These are phyloP conservation scores for Musa balbisiana DNA, from an alignment of 202 grass and related monocot species.

Conservation along the genomic window DNA sequence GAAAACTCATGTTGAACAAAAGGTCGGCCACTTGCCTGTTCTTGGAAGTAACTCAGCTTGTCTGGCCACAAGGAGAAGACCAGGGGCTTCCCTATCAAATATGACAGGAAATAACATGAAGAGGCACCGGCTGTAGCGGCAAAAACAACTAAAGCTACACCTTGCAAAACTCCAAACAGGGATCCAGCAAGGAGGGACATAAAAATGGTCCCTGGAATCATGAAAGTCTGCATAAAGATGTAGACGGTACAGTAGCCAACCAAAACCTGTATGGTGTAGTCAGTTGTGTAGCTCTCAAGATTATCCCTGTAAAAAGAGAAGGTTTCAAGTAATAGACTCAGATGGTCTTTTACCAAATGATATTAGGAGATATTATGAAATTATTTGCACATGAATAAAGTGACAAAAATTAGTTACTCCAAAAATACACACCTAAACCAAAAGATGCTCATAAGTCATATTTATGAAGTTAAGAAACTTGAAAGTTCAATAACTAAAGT, in stretches of 20 bases:
- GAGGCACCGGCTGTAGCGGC: slow-evolving; percentile 88
- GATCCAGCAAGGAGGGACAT: slow-evolving; percentile 87
- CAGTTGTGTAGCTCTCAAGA: slow-evolving; percentile 88
- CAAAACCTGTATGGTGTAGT: slow-evolving; percentile 89
- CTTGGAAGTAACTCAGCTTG: slow-evolving; percentile 84
- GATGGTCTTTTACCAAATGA: background rate
- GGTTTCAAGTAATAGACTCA: slow-evolving; percentile 20
- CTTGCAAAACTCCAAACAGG: slow-evolving; percentile 65
- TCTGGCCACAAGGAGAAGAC: slow-evolving; percentile 87
- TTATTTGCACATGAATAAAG: background rate
- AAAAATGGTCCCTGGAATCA: slow-evolving; percentile 97
- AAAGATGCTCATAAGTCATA: too few species aligned
- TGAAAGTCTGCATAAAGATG: slow-evolving; percentile 99
- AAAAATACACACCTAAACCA: too few species aligned
- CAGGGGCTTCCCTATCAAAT: slow-evolving; percentile 71
- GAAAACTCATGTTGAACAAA: background rate
- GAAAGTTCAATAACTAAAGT: too few species aligned
- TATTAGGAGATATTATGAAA: background rate
- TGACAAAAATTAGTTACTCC: background rate
- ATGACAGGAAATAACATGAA: slow-evolving; percentile 90
- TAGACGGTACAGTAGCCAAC: slow-evolving; percentile 81
- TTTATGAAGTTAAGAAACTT: too few species aligned
- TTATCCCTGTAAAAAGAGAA: slow-evolving; percentile 58
- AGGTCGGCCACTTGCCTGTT: slow-evolving; percentile 40
- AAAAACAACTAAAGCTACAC: slow-evolving; percentile 83